These are phyloP conservation scores for Talaromyces sp. DNA, from an alignment of 2,329 filamentous ascomycete species.

Conservation along the genomic window DNA sequence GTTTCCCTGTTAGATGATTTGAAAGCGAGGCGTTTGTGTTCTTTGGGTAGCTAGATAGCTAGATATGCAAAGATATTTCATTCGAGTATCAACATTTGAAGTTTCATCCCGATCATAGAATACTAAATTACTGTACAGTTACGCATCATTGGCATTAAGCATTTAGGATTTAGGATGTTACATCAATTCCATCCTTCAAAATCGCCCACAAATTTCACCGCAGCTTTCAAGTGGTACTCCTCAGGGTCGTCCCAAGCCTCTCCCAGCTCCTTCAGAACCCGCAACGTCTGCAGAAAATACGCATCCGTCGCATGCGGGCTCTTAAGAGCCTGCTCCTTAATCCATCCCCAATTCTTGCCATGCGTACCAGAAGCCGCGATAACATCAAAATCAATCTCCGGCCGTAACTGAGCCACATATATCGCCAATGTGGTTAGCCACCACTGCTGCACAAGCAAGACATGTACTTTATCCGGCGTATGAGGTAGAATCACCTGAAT, in stretches of 20 bases:
- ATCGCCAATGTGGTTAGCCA: constrained; percentile 77
- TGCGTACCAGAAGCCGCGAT: constrained; percentile 60
- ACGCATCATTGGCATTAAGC: no score
- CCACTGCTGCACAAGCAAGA: constrained; percentile 77
- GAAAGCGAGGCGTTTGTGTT: background rate
- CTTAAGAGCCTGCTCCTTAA: constrained; percentile 67
- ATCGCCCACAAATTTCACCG: constrained; percentile 47
- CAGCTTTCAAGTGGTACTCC: constrained; percentile 48
- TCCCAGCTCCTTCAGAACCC: constrained; percentile 48
- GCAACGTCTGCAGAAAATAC: constrained; percentile 80
- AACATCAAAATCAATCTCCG: constrained; percentile 63
- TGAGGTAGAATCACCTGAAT: constrained; percentile 79
- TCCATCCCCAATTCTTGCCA: constrained; percentile 71
- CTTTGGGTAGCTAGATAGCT: background rate
- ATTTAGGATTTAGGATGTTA: background rate
- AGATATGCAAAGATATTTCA: background rate
- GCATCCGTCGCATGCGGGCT: constrained; percentile 68
- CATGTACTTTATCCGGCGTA: constrained; percentile 69
- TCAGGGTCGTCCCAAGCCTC: constrained; percentile 46
- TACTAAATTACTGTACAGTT: background rate
- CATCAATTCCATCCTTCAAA: constrained; percentile 51
- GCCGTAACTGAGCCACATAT: constrained; percentile 73
- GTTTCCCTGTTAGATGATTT: background rate
- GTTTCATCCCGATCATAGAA: background rate
- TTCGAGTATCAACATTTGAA: background rate